Evolutionary conservation across 805 yeast species (phyloP), one percentile per base, ranked within the genome.

Genomic region (Jamesozyma jinghongensis): DNA sequence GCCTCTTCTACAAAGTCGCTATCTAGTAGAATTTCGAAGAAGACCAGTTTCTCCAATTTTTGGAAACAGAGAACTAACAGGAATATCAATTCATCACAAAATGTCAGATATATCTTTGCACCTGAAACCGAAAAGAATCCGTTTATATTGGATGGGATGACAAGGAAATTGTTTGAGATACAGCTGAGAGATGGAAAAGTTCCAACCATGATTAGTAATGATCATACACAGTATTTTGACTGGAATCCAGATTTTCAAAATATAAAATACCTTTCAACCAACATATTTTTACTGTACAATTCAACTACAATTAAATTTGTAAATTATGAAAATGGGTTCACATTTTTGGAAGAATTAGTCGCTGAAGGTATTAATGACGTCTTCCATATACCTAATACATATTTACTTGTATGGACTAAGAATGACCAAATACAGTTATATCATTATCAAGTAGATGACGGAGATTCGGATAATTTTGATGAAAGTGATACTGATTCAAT

Each of bases 301-400:
- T 16, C 32, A 3, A 19, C 43, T 5, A 35, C 38, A 3, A 6
- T 58, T 2, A 38, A 48, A 30, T 48, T 59, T 36, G 57, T 56
- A 3, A 63, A 59, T 33, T 54, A 44, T 34, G 45, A 50, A 18
- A 47, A 50, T 37, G 62, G 63, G 0, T 58, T 54, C 34, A 46
- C 47, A 7, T 58, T 56, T 39, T 36, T 58, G 19, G 44, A 52
- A 26, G 35, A 47, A 19, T 26, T 38, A 4, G 35, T 56, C 13
- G 43, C 44, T 6, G 51, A 53, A n/a, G 59, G 57, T 3, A 57
- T 60, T 13, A 46, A 46, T 33, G 19, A 42, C 19, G 49, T 58
- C 1, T 27, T 43, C 11, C 40, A 38, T 19, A 33, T 51, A 5
- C 37, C 42, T 3, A 51, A 46, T 7, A 49, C 53, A 1, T 42